A percentile compares a stretch with the other conserved stretches of the same genome.
Conservation (phyloP, 2,329 filamentous ascomycete species). For the Botrytis medusae region DNA sequence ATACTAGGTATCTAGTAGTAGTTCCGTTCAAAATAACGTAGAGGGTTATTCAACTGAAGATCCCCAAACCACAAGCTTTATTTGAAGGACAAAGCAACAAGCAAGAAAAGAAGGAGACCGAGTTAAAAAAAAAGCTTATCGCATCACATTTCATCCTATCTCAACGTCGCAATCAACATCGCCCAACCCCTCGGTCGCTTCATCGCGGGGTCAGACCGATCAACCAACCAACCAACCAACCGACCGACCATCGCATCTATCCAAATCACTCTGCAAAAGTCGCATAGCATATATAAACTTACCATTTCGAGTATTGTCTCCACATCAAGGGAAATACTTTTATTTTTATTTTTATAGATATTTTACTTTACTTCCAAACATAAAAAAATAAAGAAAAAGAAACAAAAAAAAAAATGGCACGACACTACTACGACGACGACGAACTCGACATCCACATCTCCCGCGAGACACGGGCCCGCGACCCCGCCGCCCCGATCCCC, state of each 20-base stretch:
- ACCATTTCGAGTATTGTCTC: background rate
- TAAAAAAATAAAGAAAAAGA: background rate
- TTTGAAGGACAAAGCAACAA: background rate
- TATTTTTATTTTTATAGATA: too few relatives aligned
- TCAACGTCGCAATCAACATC: background rate
- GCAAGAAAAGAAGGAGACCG: too few relatives aligned
- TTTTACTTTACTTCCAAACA: background rate
- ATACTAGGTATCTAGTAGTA: background rate
- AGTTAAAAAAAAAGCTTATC: slow-evolving; percentile 10
- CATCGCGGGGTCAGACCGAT: slow-evolving; percentile 3
- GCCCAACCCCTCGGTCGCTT: slow-evolving; percentile 10
- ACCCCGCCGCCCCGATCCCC: slow-evolving; percentile 41
- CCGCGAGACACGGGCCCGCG: slow-evolving; percentile 36
- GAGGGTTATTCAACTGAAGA: background rate
- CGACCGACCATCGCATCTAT: background rate
- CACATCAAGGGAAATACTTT: background rate
- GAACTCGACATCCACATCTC: slow-evolving; percentile 52
- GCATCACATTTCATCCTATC: slow-evolving; percentile 4
- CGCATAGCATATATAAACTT: background rate
- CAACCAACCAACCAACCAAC: background rate
- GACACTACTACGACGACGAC: slow-evolving; percentile 50
- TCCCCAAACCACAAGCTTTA: background rate
- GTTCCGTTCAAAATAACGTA: background rate
- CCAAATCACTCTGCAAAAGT: background rate
- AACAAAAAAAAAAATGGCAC: slow-evolving; percentile 35